These are phyloP conservation scores for Aspergillus terreus DNA, from an alignment of 2,329 filamentous ascomycete species.

Conservation along the genomic window DNA sequence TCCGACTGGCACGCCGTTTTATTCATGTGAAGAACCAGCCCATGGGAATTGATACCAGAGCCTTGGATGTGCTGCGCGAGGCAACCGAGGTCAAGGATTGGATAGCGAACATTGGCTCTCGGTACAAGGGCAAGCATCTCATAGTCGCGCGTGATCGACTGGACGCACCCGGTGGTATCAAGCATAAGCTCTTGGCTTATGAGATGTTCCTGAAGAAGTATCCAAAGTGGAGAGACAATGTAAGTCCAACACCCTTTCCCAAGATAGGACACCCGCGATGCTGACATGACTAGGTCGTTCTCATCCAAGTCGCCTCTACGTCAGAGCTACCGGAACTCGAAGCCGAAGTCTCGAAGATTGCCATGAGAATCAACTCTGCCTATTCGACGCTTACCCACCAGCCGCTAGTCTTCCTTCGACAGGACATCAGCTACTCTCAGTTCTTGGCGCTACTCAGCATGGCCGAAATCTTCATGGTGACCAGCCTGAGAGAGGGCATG, in stretches of 20 bases:
- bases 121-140: conserved; percentile 80
- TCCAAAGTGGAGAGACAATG: conserved; percentile 76
- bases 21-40: conserved; percentile 77
- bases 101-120: conserved; percentile 72
- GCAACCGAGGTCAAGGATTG: conserved; percentile 70
- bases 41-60: conserved; percentile 81
- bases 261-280: background rate
- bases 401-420: conserved; percentile 84
- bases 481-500: conserved; percentile 92
- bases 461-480: conserved; percentile 87
- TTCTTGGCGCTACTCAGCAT: conserved; percentile 87
- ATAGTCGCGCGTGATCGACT: conserved; percentile 93
- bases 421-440: conserved; percentile 88
- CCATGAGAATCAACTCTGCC: conserved; percentile 83
- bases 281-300: conserved; percentile 57
- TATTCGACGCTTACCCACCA: conserved; percentile 88
- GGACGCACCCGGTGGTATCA: conserved; percentile 83
- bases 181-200: conserved; percentile 85
- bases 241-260: conserved; percentile 20
- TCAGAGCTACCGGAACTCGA: conserved; percentile 82
- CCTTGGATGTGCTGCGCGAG: conserved; percentile 64
- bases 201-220: conserved; percentile 90
- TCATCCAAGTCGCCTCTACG: conserved; percentile 87
- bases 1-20: conserved; percentile 84
- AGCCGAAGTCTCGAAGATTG: conserved; percentile 84